Percentiles rank a stretch among this genome's conserved stretches.
phyloP scores from a whole-genome alignment of 495 filamentous ascomycete species.

The Paragyromitra xinjiangensis region DNA sequence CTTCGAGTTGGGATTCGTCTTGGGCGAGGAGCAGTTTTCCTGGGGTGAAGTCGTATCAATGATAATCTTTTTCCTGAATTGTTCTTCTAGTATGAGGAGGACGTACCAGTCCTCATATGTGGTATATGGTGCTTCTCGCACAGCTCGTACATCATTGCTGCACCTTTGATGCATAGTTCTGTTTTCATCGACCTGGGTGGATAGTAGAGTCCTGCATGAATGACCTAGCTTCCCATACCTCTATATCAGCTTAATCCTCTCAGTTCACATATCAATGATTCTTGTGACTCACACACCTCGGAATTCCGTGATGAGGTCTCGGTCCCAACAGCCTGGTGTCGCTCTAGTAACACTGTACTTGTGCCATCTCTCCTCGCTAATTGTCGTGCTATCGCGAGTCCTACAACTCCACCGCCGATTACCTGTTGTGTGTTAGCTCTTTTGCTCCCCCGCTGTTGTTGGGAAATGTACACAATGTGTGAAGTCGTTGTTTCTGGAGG shows the following conservation, averaged over 20 bases:
- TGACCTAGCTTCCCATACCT: constrained; percentile 67
- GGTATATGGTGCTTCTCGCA: constrained; percentile 74
- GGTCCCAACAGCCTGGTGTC: constrained; percentile 77
- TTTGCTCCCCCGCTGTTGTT: neutral
- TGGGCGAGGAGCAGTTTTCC: constrained; percentile 98
- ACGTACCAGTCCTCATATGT: constrained; percentile 68
- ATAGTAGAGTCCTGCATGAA: constrained; percentile 97
- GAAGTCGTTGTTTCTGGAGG: constrained; percentile 37
- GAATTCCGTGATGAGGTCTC: constrained; percentile 95
- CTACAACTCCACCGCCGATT: constrained; percentile 90
- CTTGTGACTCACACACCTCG: constrained; percentile 65
- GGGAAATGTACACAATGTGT: constrained; percentile 40
- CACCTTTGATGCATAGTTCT: constrained; percentile 78
- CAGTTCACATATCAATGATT: neutral
- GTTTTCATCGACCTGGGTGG: constrained; percentile 80
- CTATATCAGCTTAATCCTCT: neutral
- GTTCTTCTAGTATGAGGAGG: neutral
- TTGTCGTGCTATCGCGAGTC: constrained; percentile 83
- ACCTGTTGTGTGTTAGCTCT: constrained; percentile 63
- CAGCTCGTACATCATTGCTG: constrained; percentile 78
- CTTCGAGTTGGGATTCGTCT: constrained; percentile 71
- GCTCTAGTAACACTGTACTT: constrained; percentile 82
- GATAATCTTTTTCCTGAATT: no score
- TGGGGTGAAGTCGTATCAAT: neutral
- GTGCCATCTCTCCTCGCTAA: constrained; percentile 70